Evolutionary conservation across 2,329 filamentous ascomycete species (phyloP).

Genomic region (Talaromyces sp.): DNA sequence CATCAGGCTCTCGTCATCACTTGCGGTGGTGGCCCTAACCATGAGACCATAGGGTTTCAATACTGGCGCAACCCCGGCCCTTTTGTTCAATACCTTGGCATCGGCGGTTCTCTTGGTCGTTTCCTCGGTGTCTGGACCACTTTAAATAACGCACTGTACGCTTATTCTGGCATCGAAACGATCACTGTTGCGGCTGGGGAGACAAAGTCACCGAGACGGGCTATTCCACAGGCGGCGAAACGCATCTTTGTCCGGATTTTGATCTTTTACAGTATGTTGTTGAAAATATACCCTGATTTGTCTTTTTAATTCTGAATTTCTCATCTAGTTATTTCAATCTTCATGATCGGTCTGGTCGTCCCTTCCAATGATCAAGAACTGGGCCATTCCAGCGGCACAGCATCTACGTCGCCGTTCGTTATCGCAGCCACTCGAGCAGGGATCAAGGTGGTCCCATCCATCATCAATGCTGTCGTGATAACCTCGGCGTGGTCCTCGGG

Average conservation of each 20-base stretch:
- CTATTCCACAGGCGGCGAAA: slow-evolving; percentile 58
- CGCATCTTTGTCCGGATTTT: slow-evolving; percentile 60
- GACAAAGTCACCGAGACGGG: slow-evolving; percentile 55
- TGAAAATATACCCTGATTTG: neutral
- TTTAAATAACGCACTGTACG: slow-evolving; percentile 34
- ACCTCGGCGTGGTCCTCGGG: slow-evolving; percentile 76
- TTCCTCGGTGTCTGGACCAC: slow-evolving; percentile 52
- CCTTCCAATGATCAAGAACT: slow-evolving; percentile 53
- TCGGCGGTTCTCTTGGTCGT: slow-evolving; percentile 45
- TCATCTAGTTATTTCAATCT: slow-evolving; percentile 47
- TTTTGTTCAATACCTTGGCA: slow-evolving; percentile 48
- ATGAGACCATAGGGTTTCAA: slow-evolving; percentile 51
- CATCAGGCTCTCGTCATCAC: slow-evolving; percentile 48
- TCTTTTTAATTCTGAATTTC: neutral
- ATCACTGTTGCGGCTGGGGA: slow-evolving; percentile 59
- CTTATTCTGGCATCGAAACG: slow-evolving; percentile 56
- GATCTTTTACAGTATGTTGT: slow-evolving; percentile 53
- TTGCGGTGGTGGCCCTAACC: slow-evolving; percentile 50
- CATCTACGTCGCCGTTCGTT: slow-evolving; percentile 49
- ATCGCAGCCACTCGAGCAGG: slow-evolving; percentile 53
- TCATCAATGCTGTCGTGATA: slow-evolving; percentile 77
- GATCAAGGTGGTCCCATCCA: slow-evolving; percentile 60
- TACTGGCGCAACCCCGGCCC: slow-evolving; percentile 51
- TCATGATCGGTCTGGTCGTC: slow-evolving; percentile 60
- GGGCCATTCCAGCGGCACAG: slow-evolving; percentile 41